phyloP scores from a whole-genome alignment of 2,329 filamentous ascomycete genomes.

The Venturia nashicola region DNA sequence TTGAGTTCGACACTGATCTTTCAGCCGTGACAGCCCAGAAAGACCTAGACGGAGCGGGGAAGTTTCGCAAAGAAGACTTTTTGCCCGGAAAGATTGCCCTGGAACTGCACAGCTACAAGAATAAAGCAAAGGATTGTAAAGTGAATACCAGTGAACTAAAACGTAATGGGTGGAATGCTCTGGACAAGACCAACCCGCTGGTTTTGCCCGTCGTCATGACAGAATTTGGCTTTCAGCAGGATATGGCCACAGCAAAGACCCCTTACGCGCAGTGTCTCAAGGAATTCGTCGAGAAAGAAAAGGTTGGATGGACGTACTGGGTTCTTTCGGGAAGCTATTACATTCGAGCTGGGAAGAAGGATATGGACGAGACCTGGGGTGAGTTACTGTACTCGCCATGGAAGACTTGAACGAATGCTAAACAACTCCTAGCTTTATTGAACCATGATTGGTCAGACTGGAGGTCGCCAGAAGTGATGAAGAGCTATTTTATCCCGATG shows the following conservation, averaged over 20 bases:
- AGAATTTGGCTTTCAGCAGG: constrained; percentile 43
- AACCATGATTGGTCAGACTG: constrained; percentile 6
- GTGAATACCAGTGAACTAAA: constrained; percentile 35
- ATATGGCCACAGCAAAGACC: constrained; percentile 31
- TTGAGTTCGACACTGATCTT: constrained; percentile 44
- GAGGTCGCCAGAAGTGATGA: constrained; percentile 3
- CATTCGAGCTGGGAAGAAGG: neutral
- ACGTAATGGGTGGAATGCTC: constrained; percentile 41
- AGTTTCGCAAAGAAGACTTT: constrained; percentile 37
- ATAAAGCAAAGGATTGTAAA: constrained; percentile 34
- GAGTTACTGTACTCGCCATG: neutral
- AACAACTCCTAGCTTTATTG: neutral
- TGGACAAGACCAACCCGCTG: constrained; percentile 25
- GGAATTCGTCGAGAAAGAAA: constrained; percentile 34
- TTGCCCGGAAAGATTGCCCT: constrained; percentile 42
- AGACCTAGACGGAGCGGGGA: constrained; percentile 16
- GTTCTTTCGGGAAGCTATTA: constrained; percentile 8
- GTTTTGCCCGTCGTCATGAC: constrained; percentile 40
- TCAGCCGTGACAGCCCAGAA: constrained; percentile 39
- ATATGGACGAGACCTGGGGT: constrained; percentile 8
- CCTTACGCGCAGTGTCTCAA: constrained; percentile 43
- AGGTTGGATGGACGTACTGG: constrained; percentile 38
- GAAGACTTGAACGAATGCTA: neutral
- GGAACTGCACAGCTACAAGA: constrained; percentile 51
- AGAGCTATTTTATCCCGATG: neutral